These are phyloP conservation scores for Tolypocladium guangdongense DNA, from an alignment of 2,329 filamentous ascomycete species.

Conservation along the genomic window DNA sequence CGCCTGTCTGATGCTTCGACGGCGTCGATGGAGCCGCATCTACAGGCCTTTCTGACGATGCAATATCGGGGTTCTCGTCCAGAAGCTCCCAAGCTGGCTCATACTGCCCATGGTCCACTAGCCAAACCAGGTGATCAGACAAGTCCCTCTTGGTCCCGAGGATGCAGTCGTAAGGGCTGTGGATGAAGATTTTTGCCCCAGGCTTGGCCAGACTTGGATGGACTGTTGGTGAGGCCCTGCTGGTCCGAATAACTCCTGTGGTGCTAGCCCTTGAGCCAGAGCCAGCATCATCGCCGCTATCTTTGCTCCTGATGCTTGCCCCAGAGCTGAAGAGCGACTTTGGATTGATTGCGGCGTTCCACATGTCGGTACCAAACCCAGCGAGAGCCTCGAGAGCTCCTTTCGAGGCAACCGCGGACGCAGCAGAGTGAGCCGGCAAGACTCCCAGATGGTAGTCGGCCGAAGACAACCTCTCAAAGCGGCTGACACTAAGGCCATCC, in stretches of 20 bases:
- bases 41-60: conserved; percentile 25
- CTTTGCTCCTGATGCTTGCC: conserved; percentile 59
- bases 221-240: conserved; percentile 22
- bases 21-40: conserved; percentile 30
- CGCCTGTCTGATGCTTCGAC: conserved; percentile 25
- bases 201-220: conserved; percentile 46
- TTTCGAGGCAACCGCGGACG: conserved; percentile 50
- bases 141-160: conserved; percentile 80
- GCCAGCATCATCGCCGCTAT: conserved; percentile 45
- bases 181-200: conserved; percentile 73
- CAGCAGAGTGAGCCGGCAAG: conserved; percentile 61
- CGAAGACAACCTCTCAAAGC: conserved; percentile 75
- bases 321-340: conserved; percentile 78
- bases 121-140: conserved; percentile 75
- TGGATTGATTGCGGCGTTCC: conserved; percentile 85
- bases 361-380: conserved; percentile 63
- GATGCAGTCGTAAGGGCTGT: conserved; percentile 95
- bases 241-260: conserved; percentile 17
- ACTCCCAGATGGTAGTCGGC: conserved; percentile 88
- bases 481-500: conserved; percentile 74
- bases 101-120: conserved; percentile 71
- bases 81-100: conserved; percentile 82
- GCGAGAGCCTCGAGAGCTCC: conserved; percentile 70
- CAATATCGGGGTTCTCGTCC: conserved; percentile 73
- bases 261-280: conserved; percentile 35